Evolutionary conservation across 1,139 yeast genomes (phyloP).

Genomic region (Yamadazyma oceani): DNA sequence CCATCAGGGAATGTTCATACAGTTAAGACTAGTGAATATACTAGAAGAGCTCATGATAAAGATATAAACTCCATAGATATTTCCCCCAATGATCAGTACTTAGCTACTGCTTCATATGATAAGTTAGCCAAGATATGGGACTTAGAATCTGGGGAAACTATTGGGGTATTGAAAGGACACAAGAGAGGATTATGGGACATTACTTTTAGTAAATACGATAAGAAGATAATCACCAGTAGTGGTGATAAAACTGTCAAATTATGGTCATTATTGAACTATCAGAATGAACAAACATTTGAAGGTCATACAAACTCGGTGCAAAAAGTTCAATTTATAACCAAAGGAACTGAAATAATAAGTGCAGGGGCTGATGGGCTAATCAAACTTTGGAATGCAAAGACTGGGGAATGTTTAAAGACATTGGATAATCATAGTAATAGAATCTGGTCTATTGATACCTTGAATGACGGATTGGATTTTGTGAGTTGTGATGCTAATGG

Average conservation of each 20-base stretch:
- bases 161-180: conserved; percentile 86
- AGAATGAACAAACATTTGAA: conserved; percentile 80
- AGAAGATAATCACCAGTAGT: conserved; percentile 72
- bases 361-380: conserved; percentile 95
- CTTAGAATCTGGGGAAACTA: conserved; percentile 73
- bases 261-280: conserved; percentile 81
- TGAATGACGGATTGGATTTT: conserved; percentile 65
- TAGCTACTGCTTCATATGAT: conserved; percentile 97
- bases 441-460: conserved; percentile 83
- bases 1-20: conserved; percentile 17
- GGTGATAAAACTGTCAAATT: conserved; percentile 90
- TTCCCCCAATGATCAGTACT: conserved; percentile 81
- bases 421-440: conserved; percentile 90
- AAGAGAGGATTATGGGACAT: conserved; percentile 95
- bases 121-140: conserved; percentile 91
- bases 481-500: conserved; percentile 96
- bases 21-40: conserved; percentile 66
- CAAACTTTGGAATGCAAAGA: conserved; percentile 80
- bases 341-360: conserved; percentile 68
- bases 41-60: conserved; percentile 95
- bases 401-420: conserved; percentile 79
- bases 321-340: conserved; percentile 68
- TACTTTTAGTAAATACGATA: conserved; percentile 76
- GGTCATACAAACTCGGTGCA: conserved; percentile 95
- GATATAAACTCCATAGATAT: conserved; percentile 88